Percentiles rank a stretch among this genome's conserved stretches.
phyloP scores from a whole-genome alignment of 805 yeast species.

The Priceomyces castillae region DNA sequence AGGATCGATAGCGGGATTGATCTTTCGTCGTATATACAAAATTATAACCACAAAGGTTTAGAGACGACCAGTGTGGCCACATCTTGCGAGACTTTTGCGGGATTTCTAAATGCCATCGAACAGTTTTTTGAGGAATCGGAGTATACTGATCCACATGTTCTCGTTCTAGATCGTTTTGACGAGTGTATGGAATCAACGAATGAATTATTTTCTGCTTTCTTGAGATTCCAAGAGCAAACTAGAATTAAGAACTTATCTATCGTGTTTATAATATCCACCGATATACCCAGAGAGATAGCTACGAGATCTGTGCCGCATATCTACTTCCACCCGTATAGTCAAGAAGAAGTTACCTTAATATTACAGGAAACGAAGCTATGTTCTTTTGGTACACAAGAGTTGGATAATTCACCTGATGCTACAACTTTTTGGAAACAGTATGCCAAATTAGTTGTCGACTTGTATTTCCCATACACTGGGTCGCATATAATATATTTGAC shows the following conservation, averaged over 20 bases:
- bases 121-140: slow-evolving; percentile 30
- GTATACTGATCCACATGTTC: slow-evolving; percentile 35
- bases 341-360: slow-evolving; percentile 36
- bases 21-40: slow-evolving; percentile 14
- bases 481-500: slow-evolving; percentile 35
- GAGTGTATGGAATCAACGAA: slow-evolving; percentile 42
- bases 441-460: slow-evolving; percentile 43
- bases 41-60: slow-evolving; percentile 24
- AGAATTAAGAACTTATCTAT: slow-evolving; percentile 30
- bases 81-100: slow-evolving; percentile 40
- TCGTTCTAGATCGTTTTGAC: slow-evolving; percentile 50
- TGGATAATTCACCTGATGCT: slow-evolving; percentile 14
- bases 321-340: slow-evolving; percentile 36
- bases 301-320: slow-evolving; percentile 43
- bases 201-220: slow-evolving; percentile 39
- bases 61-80: slow-evolving; percentile 24
- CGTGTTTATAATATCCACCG: slow-evolving; percentile 40
- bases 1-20: slow-evolving; percentile 34
- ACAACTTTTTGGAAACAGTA: slow-evolving; percentile 41
- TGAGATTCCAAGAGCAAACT: slow-evolving; percentile 43
- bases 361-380: slow-evolving; percentile 30
- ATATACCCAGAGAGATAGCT: slow-evolving; percentile 34
- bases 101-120: slow-evolving; percentile 41
- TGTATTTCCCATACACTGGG: slow-evolving; percentile 46
- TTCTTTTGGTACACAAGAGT: slow-evolving; percentile 17